Evolutionary conservation across 2,329 filamentous ascomycete genomes (phyloP), one percentile per base, ranked within the genome.

Genomic region (Orbilia blumenaviensis): DNA sequence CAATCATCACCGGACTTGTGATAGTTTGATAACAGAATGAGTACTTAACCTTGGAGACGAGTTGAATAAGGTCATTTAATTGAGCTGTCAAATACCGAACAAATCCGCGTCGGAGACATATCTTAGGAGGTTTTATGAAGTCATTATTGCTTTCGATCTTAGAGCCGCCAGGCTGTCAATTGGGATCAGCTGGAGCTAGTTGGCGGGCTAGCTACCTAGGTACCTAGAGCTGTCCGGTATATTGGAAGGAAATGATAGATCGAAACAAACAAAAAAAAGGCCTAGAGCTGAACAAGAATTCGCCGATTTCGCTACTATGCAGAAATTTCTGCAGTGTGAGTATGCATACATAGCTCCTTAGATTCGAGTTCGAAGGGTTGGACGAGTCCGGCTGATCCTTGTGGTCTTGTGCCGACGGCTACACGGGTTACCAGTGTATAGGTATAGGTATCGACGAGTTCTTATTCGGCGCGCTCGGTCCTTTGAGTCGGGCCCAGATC

Each of bases 391-490:
- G 16, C 62, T 54, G 12, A 71, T 71, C 58, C 56, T 48, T 71
- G 66, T 63, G 44, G n/a, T 18, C 21, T 41, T 41, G 38, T 36
- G 50, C 63, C 41, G 54, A 48, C 56, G 56, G 34, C 25, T 44
- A 46, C 29, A 29, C 32, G 16, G 32, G 48, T 14, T n/a, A n/a
- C n/a, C n/a, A n/a, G n/a, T n/a, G n/a, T n/a, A n/a, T n/a, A n/a
- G n/a, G n/a, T n/a, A n/a, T n/a, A n/a, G n/a, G 25, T 32, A 41
- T 71, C 42, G 42, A 71, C 56, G 56, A n/a, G 52, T 56, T 71
- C 48, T 25, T 21, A 34, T 18, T 54, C 16, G 27, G 56, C 44
- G n/a, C n/a, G 29, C 25, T 56, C 29, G 10, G 44, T 38, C 36
- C 14, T 18, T 44, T 10, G 5, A 10, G 29, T 34, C 12, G 18